Percentiles rank a stretch among this genome's conserved stretches.
phyloP scores from a whole-genome alignment of 441 rosid species.

The Theobroma grandiflorum region DNA sequence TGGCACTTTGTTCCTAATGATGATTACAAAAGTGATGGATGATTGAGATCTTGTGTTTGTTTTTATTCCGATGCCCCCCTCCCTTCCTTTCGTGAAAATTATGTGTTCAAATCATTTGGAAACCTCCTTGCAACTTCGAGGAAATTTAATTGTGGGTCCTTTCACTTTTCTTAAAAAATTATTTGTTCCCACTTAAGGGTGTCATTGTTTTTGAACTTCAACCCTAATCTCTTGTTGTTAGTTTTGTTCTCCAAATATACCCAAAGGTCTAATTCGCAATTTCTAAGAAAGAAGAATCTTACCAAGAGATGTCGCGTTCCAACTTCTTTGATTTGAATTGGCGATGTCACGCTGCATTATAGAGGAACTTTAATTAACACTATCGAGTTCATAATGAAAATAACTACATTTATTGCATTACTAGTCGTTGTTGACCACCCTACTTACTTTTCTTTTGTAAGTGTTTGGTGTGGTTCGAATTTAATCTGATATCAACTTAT shows the following conservation, averaged over 20 bases:
- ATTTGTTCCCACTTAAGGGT: not conserved
- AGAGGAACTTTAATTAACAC: too few species aligned
- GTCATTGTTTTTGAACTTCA: not conserved
- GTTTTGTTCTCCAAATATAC: not conserved
- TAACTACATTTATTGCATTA: too few species aligned
- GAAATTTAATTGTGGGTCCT: slow-evolving; percentile 46
- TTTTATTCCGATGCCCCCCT: not conserved
- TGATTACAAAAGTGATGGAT: not conserved
- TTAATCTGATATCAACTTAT: too few species aligned
- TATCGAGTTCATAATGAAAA: too few species aligned
- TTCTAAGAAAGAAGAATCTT: not conserved
- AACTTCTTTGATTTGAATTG: too few species aligned
- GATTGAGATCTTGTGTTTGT: slow-evolving; percentile 16
- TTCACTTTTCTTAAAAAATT: not conserved
- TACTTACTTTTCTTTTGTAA: too few species aligned
- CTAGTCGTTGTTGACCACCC: too few species aligned
- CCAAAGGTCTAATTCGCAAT: not conserved
- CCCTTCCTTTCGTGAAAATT: not conserved
- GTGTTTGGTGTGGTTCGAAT: too few species aligned
- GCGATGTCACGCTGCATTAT: too few species aligned
- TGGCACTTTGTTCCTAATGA: slow-evolving; percentile 10
- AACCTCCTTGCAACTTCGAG: slow-evolving; percentile 42
- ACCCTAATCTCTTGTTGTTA: not conserved
- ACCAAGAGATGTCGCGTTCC: too few species aligned
- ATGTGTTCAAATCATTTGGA: slow-evolving; percentile 7